phyloP scores from a whole-genome alignment of 768 basidiomycete genomes.

The Podaxis rugospora region DNA sequence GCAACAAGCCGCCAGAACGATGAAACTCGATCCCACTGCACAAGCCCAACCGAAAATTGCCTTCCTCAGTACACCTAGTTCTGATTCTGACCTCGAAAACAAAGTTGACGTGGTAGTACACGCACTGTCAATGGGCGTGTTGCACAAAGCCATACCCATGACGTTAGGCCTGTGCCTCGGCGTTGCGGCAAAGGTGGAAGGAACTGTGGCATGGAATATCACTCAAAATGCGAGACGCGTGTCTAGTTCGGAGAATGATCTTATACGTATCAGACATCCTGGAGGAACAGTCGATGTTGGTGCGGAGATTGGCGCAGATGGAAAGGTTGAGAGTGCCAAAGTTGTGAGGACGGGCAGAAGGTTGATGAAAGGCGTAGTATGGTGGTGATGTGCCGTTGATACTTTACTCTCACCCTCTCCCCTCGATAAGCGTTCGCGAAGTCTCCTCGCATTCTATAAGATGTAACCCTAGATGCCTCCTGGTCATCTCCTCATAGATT shows the following conservation, averaged over 20 bases:
- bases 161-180: conserved; percentile 69
- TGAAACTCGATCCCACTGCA: conserved; percentile 60
- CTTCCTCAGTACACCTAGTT: conserved; percentile 36
- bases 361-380: conserved; percentile 68
- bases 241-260: conserved; percentile 15
- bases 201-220: conserved; percentile 52
- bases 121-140: conserved; percentile 67
- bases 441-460: background rate
- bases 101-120: conserved; percentile 49
- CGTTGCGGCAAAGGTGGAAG: conserved; percentile 52
- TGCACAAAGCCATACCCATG: conserved; percentile 71
- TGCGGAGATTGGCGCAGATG: conserved; percentile 42
- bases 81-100: conserved; percentile 17
- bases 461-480: background rate
- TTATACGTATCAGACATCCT: conserved; percentile 58
- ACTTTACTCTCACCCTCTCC: background rate
- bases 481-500: background rate
- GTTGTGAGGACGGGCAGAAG: conserved; percentile 66
- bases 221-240: conserved; percentile 27
- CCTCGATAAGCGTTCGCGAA: background rate
- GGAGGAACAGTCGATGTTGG: conserved; percentile 67
- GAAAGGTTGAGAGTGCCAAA: conserved; percentile 50
- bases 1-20: conserved; percentile 47
- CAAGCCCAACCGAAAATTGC: conserved; percentile 74
- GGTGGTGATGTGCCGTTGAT: conserved; percentile 41